Evolutionary conservation across 1,139 yeast genomes (phyloP).

Genomic region (Debaryomyces fabryi): DNA sequence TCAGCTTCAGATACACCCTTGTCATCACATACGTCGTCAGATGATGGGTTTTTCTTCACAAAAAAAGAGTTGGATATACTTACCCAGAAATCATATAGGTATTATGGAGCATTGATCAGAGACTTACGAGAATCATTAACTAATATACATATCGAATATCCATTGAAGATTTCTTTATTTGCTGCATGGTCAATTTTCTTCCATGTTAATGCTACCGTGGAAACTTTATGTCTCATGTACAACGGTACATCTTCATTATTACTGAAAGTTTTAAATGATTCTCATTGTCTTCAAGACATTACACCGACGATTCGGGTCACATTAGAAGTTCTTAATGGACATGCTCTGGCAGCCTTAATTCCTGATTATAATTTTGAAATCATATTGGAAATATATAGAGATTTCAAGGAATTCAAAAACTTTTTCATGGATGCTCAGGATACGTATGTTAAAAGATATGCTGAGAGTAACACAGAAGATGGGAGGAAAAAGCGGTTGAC

Average conservation of each 20-base stretch:
- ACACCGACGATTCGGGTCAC: conserved; percentile 30
- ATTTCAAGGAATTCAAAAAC: conserved; percentile 25
- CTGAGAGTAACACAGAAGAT: background rate
- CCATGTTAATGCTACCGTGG: conserved; percentile 36
- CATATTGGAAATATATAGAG: conserved; percentile 28
- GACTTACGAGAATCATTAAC: conserved; percentile 37
- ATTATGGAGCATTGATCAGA: conserved; percentile 38
- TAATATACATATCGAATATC: conserved; percentile 36
- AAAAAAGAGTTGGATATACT: conserved; percentile 32
- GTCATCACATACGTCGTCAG: background rate
- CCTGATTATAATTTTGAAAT: conserved; percentile 42
- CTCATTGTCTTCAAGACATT: conserved; percentile 22
- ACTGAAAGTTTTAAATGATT: conserved; percentile 29
- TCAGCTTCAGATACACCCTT: conserved; percentile 1
- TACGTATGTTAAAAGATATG: background rate
- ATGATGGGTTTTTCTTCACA: conserved; percentile 21
- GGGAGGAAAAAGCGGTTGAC: background rate
- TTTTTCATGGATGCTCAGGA: conserved; percentile 20
- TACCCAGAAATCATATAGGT: conserved; percentile 36
- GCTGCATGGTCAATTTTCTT: conserved; percentile 42
- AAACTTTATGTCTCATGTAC: conserved; percentile 35
- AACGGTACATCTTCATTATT: conserved; percentile 41
- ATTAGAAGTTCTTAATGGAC: conserved; percentile 30
- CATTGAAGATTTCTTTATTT: conserved; percentile 41
- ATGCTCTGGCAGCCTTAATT: conserved; percentile 26